Base-by-base conservation (phyloP, 306 rosid species). In the Pyrus bretschneideri region DNA sequence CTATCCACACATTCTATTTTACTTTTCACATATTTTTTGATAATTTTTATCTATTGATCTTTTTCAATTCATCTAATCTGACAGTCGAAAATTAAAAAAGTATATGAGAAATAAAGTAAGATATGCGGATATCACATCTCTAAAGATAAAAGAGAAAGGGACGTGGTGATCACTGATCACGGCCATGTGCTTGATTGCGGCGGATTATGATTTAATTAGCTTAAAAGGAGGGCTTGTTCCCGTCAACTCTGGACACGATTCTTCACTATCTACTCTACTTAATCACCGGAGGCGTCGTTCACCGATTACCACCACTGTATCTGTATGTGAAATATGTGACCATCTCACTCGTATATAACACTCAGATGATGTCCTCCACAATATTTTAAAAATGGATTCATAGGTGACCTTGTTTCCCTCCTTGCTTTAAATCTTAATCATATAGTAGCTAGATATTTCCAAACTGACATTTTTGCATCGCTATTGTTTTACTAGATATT, bases 131-230 rank as follows among this genome's bases (percentile, higher is more conserved):
- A 25, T 25, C 2, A 25, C 27, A 25, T 1, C 27, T 25, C 27
- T 63, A 29, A 23, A 5, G 25, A 17, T 23, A 21, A 55, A 40
- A 2, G 11, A 45, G 75, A 49, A 6, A 38, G 30, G 40, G 75
- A 81, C 79, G 42, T 6, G 42, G 42, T 38, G 42, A 31, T 60
- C 57, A 12, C 46, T 27, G 72, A 38, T 21, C 31, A 65, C 35
- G 81, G 71, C 79, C 82, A 77, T 73, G 76, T 77, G 76, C 76
- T 7, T 11, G 23, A 51, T 12, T 58, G 70, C 57, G 74, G 45
- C 78, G 54, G 35, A 17, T n/a, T 60, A 30, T 18, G 18, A 17
- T 65, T 31, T 33, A 14, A 29, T 5, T 5, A 29, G 12, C 65
- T 25, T 27, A 2, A 3, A 63, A 6, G n/a, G 2, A 23, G 10